Conservation (phyloP, 2,329 filamentous ascomycete genomes). For the Trichophyton verrucosum region DNA sequence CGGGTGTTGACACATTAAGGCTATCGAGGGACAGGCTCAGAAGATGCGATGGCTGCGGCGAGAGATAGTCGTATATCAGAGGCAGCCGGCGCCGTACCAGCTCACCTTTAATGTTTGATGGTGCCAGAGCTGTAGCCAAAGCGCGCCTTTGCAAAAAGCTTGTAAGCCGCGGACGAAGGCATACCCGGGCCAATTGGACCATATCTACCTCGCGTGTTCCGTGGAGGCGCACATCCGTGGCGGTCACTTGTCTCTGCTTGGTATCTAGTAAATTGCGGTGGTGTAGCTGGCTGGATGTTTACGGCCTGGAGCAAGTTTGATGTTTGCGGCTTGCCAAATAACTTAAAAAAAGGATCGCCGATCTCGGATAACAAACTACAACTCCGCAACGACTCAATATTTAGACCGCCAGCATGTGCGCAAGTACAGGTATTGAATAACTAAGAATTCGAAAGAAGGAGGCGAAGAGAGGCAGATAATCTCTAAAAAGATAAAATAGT, state of each 20-base stretch:
- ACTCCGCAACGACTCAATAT: background rate
- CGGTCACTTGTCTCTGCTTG: background rate
- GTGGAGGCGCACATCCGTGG: background rate
- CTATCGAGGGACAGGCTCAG: constrained; percentile 51
- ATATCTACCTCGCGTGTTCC: background rate
- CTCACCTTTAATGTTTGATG: constrained; percentile 3
- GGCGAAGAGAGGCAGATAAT: background rate
- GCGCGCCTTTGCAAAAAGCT: background rate
- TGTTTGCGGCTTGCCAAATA: background rate
- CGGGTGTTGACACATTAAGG: constrained; percentile 33
- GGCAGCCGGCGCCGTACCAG: constrained; percentile 40
- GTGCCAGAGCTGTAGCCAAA: background rate
- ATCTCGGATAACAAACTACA: background rate
- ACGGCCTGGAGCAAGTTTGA: background rate
- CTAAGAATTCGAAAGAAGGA: background rate
- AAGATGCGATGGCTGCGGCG: constrained; percentile 51
- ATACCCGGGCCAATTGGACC: background rate
- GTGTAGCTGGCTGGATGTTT: background rate
- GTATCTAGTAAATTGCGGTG: background rate
- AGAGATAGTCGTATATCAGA: constrained; percentile 44
- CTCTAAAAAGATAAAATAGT: background rate
- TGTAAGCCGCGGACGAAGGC: background rate
- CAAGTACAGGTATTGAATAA: background rate
- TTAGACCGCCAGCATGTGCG: background rate
- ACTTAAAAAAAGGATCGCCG: background rate